Base-by-base conservation (phyloP, 106 monocot genomes). In the Dendrobium nobile region DNA sequence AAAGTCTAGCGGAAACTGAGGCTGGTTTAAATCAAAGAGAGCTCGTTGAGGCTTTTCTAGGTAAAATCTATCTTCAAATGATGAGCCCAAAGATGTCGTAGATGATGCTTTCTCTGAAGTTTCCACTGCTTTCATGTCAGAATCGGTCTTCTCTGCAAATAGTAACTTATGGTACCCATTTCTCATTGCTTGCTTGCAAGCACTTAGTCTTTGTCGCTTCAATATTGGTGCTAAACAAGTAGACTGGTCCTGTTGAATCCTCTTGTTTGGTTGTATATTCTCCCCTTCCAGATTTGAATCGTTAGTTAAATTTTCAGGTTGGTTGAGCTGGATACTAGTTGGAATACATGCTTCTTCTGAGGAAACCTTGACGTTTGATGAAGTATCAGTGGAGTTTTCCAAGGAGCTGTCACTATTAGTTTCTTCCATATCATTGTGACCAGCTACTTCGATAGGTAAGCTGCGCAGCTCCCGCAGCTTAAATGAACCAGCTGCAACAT, bases 21-120 rank as follows among this genome's bases (percentile, higher is more conserved):
- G 87, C 58, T 84, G 88, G 81, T 97, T 94, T 47, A 97, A 81
- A 79, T 96, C 96, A 78, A 95, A 82, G 7, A 91, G 41, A 83
- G 73, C 31, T 72, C 80, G 80, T 10, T 72, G 58, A 40, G 59
- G 84, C 44, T 31, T 77, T 6, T 75, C 81, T 77, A 82, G 79
- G 19, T 80, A 7, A 47, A 40, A 64, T 22, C 44, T 73, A 7
- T 42, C 40, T 31, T 37, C 73, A 58, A 37, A 40, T 37, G 31
- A 33, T 0, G 22, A 65, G 26, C n/a, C 64, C 22, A 15, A 51
- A 13, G 51, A 65, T 26, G 7, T 26, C 10, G 64, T n/a, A 26
- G 26, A 65, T 26, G 51, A 51, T 51, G 51, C 51, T 51, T 51
- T 65, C 22, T 65, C 64, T 65, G 26, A 6, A 65, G 64, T 10